Conservation (phyloP, 495 filamentous ascomycete genomes). For the Sphaerosporella brunnea region DNA sequence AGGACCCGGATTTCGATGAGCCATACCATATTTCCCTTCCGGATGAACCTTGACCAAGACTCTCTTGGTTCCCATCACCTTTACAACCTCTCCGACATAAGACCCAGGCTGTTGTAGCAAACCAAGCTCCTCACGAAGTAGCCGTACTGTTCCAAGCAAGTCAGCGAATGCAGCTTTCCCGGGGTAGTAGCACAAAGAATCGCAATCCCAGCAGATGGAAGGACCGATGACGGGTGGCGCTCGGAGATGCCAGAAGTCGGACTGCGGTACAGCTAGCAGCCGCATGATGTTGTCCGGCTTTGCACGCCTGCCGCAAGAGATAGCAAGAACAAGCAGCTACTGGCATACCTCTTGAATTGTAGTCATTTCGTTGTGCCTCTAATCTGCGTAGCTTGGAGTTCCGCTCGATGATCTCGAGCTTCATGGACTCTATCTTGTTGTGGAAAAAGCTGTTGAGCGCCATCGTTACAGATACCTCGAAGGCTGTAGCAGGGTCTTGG, state of each 20-base stretch:
- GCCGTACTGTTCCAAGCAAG: conserved; percentile 40
- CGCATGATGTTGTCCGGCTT: no score
- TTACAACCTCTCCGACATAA: conserved; percentile 97
- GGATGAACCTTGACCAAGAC: conserved; percentile 98
- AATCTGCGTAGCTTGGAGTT: conserved; percentile 86
- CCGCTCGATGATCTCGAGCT: conserved; percentile 97
- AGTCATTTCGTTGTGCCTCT: conserved; percentile 97
- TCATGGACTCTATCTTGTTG: conserved; percentile 99
- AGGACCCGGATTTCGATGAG: background rate
- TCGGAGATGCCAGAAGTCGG: no score
- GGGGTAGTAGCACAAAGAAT: no score
- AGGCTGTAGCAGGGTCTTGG: background rate
- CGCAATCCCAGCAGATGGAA: no score
- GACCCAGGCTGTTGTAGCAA: conserved; percentile 93
- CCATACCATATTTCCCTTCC: conserved; percentile 96
- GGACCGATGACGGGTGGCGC: no score
- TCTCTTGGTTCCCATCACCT: conserved; percentile 99
- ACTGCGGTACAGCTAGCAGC: no score
- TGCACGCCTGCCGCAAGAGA: no score
- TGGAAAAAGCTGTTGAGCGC: conserved; percentile 97
- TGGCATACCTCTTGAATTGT: conserved; percentile 61
- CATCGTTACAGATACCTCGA: conserved; percentile 40
- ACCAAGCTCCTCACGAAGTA: conserved; percentile 89
- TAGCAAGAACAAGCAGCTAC: no score
- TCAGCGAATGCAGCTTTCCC: no score